These are phyloP conservation scores for Aphanomyces astaci DNA, from an alignment of 352 stramenopile species.

Conservation along the genomic window DNA sequence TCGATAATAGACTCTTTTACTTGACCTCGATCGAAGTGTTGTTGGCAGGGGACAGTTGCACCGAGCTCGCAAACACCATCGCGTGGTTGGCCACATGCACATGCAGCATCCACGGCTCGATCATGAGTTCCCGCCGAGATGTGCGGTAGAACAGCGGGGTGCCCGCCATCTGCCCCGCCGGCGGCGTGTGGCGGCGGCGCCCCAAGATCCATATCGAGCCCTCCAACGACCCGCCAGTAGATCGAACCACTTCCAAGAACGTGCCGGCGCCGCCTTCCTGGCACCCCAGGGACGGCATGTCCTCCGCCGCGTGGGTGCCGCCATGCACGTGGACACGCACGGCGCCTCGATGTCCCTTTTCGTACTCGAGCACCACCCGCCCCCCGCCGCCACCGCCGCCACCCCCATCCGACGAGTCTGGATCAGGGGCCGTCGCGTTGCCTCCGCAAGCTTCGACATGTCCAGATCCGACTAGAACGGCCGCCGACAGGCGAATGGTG, in stretches of 20 bases:
- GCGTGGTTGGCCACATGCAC: background rate
- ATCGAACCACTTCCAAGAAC: constrained; percentile 40
- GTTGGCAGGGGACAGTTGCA: background rate
- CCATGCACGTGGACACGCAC: constrained; percentile 27
- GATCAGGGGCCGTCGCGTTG: constrained; percentile 34
- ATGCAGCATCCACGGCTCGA: background rate
- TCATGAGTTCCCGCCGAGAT: background rate
- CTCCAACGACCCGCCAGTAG: background rate
- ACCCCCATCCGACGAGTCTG: constrained; percentile 29
- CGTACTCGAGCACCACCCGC: constrained; percentile 45
- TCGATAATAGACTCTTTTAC: background rate
- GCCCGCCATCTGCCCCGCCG: background rate
- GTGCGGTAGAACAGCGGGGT: constrained; percentile 1
- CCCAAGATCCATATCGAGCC: constrained; percentile 8
- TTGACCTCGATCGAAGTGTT: background rate
- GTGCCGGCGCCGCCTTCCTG: constrained; percentile 71
- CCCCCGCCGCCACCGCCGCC: constrained; percentile 53
- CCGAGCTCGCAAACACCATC: background rate
- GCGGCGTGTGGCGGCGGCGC: background rate
- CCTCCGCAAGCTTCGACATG: constrained; percentile 49
- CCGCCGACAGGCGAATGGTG: constrained; percentile 36
- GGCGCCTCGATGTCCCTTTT: constrained; percentile 26
- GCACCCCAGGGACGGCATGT: constrained; percentile 39
- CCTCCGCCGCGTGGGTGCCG: constrained; percentile 10
- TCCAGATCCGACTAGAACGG: constrained; percentile 36